Evolutionary conservation across 2,329 filamentous ascomycete species (phyloP), one percentile per base, ranked within the genome.

Genomic region (Shiraia sp.): DNA sequence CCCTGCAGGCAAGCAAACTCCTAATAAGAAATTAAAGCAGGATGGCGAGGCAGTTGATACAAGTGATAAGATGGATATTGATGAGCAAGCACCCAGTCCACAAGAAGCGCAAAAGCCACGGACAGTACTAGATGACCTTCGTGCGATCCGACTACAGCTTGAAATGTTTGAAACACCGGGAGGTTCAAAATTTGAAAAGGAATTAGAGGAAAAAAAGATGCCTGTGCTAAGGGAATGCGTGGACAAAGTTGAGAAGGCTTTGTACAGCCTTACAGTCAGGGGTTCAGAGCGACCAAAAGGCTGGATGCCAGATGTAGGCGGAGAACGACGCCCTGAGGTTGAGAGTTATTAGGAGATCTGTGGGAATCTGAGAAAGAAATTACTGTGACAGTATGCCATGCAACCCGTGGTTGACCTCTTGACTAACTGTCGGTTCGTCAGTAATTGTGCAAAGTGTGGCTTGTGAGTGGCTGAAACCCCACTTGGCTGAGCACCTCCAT

Each of bases 211-310:
- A 35, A 86, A 86, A 71, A 99, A 99, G 78, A 81, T 90, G 72
- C 82, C 85, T 28, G 86, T 91, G 1, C 95, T 96, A 87, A 80
- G 85, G 59, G 81, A 82, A 63, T 95, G 90, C 67, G 90, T 99
- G 17, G 85, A 87, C 63, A 99, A 99, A 77, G 93, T 99, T 9
- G 93, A 99, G 78, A 85, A 82, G 53, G 81, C 92, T 16, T 84
- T 90, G 22, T 99, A 97, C 69, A 90, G 90, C 3, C 81, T 96
- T 54, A 83, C 86, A 22, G 88, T 99, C 15, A 79, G 93, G 37
- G 92, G 92, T 0, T 88, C 86, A 37, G 93, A 99, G 75, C 76
- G 90, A 49, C 92, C 92, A 0, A 88, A 87, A 63, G 92, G 92
- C 0, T 97, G 92, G 92, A 80, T 93, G 63, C 92, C 91, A 3